Evolutionary conservation across 805 yeast species (phyloP), one percentile per base, ranked within the genome.

Genomic region (Zygosaccharomyces pseudorouxii): DNA sequence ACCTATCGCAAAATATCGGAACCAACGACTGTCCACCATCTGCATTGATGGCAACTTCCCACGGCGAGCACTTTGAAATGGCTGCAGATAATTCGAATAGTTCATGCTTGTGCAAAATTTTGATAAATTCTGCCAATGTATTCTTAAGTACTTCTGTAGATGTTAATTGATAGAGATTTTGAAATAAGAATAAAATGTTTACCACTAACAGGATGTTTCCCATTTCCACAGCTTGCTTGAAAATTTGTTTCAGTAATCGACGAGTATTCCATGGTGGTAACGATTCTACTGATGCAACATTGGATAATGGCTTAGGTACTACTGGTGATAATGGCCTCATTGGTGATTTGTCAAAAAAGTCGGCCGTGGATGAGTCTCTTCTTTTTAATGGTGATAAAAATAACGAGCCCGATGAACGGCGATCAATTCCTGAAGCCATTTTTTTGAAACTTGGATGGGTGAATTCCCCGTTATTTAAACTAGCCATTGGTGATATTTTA

Each of bases 1-100:
- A 86, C 57, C 71, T 69, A 25, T 77, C 76, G 62, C 93, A 86
- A 55, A 77, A 82, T 19, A 82, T 72, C 48, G 81, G 72, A 2
- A 81, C 64, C 0, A 75, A 65, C 0, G 78, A 58, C 43, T 61
- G 61, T 4, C 59, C 60, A 23, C 61, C 55, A 29, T 57, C 63
- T 5, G 57, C 45, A 18, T 58, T 60, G 39, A 60, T 40, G 18
- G 64, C 59, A 44, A 63, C 63, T 27, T 64, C 68, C 64, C 66
- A 64, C 2, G 64, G 60, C 42, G 68, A 63, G 30, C 60, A 60
- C 45, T 67, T 67, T 14, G 65, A 46, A 22, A 65, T 45, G n/a
- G 64, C 64, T 2, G 69, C 62, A 1, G 69, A 63, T 7, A 63
- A 59, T 46, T 63, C 71, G 42, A 67, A 67, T 11, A 64, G 46